phyloP scores from a whole-genome alignment of 2,329 filamentous ascomycete genomes.

The Clonostachys solani region DNA sequence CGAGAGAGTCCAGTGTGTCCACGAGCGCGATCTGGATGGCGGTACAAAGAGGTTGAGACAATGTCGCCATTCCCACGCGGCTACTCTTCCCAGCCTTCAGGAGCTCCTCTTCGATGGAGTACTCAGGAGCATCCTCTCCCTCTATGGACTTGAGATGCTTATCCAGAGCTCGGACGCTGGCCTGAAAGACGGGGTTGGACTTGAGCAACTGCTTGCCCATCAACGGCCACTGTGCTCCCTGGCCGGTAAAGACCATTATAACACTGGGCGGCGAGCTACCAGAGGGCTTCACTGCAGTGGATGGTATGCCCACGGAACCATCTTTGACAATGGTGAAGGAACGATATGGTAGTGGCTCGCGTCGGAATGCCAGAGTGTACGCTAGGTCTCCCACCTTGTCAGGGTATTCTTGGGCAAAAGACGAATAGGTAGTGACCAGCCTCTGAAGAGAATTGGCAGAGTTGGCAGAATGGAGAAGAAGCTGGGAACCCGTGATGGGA shows the following conservation, averaged over 20 bases:
- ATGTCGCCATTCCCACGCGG: slow-evolving; percentile 3
- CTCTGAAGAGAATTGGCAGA: too few species aligned
- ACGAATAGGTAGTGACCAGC: too few species aligned
- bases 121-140: too few species aligned
- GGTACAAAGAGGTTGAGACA: slow-evolving; percentile 25
- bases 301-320: background rate
- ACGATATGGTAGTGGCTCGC: background rate
- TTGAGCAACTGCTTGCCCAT: slow-evolving; percentile 17
- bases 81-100: background rate
- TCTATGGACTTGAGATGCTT: too few species aligned
- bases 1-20: slow-evolving; percentile 22
- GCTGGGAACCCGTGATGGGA: too few species aligned
- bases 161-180: too few species aligned
- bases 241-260: slow-evolving; percentile 13
- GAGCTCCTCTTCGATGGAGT: background rate
- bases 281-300: background rate
- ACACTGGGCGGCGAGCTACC: background rate
- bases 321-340: background rate
- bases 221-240: slow-evolving; percentile 15
- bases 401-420: too few species aligned
- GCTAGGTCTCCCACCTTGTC: background rate
- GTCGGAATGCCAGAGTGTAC: background rate
- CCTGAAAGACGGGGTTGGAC: background rate
- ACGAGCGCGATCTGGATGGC: slow-evolving; percentile 33
- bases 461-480: too few species aligned